Evolutionary conservation across 768 basidiomycete genomes (phyloP), one percentile per base, ranked within the genome.

Genomic region (Lentinula guzmanii): DNA sequence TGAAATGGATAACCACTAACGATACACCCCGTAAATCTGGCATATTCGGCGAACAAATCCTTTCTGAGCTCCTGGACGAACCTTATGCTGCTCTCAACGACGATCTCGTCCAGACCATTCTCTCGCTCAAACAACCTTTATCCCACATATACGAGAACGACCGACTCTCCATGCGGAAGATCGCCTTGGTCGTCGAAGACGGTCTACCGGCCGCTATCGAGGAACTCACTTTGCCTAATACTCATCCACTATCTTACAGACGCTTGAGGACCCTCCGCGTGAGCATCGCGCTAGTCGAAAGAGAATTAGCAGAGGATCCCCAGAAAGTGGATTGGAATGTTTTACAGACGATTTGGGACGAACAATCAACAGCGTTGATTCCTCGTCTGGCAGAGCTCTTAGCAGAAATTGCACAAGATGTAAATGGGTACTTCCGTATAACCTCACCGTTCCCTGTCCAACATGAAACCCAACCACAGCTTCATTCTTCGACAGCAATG

Each of bases 1-100:
- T 93, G 24, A 84, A 84, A 64, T 89, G 88, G 75, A 89, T 90
- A 70, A 83, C 82, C n/a, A 78, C 79, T 16, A 84, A 85, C 58
- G 83, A 84, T 58, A 77, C 81, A 10, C 91, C 89, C 0, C 79
- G 82, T 31, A 82, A 81, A 64, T 82, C 86, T 0, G 84, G 84
- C 1, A 79, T 86, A 35, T 77, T 89, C 45, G 87, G 86, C 0
- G 91, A 93, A 72, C 82, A 86, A 39, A 79, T 91, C 31, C 76
- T 92, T 2, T 72, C 79, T 41, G 80, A 84, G 45, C 79, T 91
- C 31, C 78, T 84, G 0, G 78, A 80, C 50, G 80, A 86, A 46
- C 89, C 90, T 6, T 77, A 70, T 13, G 80, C 84, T 16, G 77
- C 90, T 64, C 77, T 90, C 7, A 80, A 78, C 31, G 76, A 77